These are phyloP conservation scores for Linanthus parryae DNA, from an alignment of 148 eudicot species.

Conservation along the genomic window DNA sequence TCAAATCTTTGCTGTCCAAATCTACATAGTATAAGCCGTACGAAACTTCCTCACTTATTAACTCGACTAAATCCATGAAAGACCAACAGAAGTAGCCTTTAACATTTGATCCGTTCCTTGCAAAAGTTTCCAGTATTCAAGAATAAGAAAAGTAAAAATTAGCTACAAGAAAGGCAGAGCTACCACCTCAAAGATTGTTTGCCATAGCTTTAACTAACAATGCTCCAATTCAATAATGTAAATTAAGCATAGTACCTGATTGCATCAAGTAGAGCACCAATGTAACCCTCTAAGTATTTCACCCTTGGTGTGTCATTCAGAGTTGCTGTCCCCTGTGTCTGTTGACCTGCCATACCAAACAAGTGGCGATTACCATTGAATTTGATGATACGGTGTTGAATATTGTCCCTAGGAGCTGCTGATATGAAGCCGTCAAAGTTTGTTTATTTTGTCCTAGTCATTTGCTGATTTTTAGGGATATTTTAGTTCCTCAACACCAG, in stretches of 20 bases:
- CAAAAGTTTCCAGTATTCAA: neutral
- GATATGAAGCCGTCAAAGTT: too few species aligned
- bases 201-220: too few species aligned
- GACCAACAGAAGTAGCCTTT: slow-evolving; percentile 21
- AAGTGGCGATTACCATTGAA: too few species aligned
- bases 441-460: too few species aligned
- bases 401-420: too few species aligned
- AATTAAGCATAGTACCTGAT: too few species aligned
- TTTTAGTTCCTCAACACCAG: too few species aligned
- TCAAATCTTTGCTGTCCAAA: slow-evolving; percentile 16
- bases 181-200: too few species aligned
- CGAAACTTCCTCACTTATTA: slow-evolving; percentile 1
- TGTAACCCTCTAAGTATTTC: slow-evolving; percentile 32
- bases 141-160: neutral
- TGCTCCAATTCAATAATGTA: too few species aligned
- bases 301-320: slow-evolving; percentile 34
- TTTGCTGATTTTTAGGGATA: too few species aligned
- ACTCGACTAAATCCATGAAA: slow-evolving; percentile 18
- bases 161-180: neutral
- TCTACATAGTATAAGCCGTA: slow-evolving; percentile 23
- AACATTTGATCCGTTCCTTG: slow-evolving; percentile 21
- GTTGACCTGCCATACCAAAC: slow-evolving; percentile 33
- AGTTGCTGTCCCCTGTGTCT: slow-evolving; percentile 11
- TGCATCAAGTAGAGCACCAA: slow-evolving; percentile 41
- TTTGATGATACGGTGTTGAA: too few species aligned